Conservation (phyloP, 2,329 filamentous ascomycete genomes). For the Chrysosporium keratinophilum region DNA sequence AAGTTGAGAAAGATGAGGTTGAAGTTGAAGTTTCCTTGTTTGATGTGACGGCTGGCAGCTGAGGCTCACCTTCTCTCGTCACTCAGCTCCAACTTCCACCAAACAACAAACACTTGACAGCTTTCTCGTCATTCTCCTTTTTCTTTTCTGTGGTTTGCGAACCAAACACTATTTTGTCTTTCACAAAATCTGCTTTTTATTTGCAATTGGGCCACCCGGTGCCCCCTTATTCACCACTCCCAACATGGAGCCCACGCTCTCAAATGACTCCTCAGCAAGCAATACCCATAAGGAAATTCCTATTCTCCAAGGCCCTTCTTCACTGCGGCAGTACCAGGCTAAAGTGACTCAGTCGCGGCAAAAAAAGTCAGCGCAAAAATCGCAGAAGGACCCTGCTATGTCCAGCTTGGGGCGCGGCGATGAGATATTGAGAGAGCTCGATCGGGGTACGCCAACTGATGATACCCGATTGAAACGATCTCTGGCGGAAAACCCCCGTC, state of each 20-base stretch:
- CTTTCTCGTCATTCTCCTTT: too few species aligned
- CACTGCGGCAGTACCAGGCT: neutral
- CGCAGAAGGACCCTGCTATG: neutral
- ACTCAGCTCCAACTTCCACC: too few species aligned
- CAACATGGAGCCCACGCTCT: slow-evolving; percentile 5
- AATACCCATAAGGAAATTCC: slow-evolving; percentile 1
- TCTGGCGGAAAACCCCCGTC: slow-evolving; percentile 16
- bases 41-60: too few species aligned
- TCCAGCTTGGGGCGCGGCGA: neutral
- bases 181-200: neutral
- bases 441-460: slow-evolving; percentile 14
- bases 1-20: too few species aligned
- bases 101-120: too few species aligned
- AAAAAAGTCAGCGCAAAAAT: neutral
- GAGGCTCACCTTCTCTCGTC: too few species aligned
- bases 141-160: too few species aligned
- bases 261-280: slow-evolving; percentile 3
- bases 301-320: slow-evolving; percentile 7
- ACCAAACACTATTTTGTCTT: too few species aligned
- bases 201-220: neutral
- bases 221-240: neutral
- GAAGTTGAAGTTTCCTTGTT: too few species aligned
- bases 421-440: slow-evolving; percentile 8
- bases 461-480: slow-evolving; percentile 3
- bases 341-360: neutral